Conservation (phyloP, 345 rosid genomes). For the Hypericum androsaemum region DNA sequence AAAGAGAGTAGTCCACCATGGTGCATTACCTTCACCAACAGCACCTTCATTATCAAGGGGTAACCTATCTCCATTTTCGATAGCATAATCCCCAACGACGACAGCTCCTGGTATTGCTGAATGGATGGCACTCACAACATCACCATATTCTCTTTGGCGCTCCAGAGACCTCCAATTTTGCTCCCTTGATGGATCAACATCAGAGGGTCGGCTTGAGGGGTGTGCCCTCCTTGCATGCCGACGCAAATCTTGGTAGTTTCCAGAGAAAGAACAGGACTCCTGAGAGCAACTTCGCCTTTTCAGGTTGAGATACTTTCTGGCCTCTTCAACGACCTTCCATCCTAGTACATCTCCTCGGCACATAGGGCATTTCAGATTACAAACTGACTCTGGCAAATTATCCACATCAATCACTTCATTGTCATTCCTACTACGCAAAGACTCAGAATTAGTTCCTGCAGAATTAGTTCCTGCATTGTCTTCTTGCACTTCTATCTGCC, state of each 20-base stretch:
- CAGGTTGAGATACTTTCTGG: conserved; percentile 60
- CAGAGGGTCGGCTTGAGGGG: conserved; percentile 68
- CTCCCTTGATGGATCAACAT: conserved; percentile 76
- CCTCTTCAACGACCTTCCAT: conserved; percentile 68
- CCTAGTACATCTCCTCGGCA: conserved; percentile 66
- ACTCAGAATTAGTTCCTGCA: conserved; percentile 25
- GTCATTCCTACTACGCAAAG: conserved; percentile 32
- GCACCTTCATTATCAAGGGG: conserved; percentile 46
- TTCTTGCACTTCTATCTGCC: conserved; percentile 28
- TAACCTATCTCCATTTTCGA: conserved; percentile 72
- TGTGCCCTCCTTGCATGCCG: conserved; percentile 81
- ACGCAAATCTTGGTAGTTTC: conserved; percentile 77
- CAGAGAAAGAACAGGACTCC: conserved; percentile 64
- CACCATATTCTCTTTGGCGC: conserved; percentile 70
- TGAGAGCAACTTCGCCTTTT: conserved; percentile 73
- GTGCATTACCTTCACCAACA: conserved; percentile 35
- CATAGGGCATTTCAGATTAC: conserved; percentile 60
- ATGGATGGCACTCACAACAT: conserved; percentile 73
- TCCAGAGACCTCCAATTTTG: conserved; percentile 80
- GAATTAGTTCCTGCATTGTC: conserved; percentile 12
- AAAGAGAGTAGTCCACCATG: conserved; percentile 63
- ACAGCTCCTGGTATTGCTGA: conserved; percentile 90
- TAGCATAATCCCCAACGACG: conserved; percentile 88
- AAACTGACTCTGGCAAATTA: conserved; percentile 25
- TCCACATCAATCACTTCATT: conserved; percentile 28